A percentile compares a stretch with the other conserved stretches of the same genome.
Evolutionary conservation across 129 eudicot species (phyloP).

Genomic region (Oenanthe sinensis): DNA sequence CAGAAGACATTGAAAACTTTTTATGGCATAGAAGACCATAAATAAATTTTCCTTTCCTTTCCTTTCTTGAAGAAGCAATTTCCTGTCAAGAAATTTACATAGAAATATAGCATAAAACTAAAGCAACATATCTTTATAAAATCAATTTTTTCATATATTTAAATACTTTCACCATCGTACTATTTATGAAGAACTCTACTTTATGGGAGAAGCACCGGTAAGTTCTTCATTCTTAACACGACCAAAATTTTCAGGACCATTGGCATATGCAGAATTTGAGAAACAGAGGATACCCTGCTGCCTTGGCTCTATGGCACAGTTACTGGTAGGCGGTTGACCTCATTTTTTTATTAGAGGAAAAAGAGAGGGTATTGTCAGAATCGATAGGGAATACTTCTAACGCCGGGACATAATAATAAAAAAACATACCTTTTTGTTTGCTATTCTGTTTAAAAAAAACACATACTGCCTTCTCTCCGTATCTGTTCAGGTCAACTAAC

Average conservation of each 20-base stretch:
- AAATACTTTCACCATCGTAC: slow-evolving; percentile 17
- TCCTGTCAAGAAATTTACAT: too few species aligned
- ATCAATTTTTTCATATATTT: neutral
- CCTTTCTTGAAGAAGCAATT: neutral
- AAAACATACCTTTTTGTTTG: too few species aligned
- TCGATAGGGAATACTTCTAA: neutral
- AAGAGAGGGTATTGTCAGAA: neutral
- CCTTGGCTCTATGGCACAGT: slow-evolving; percentile 52
- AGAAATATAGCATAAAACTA: too few species aligned
- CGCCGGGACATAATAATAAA: too few species aligned
- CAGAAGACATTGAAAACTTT: neutral
- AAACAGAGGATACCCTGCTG: slow-evolving; percentile 70
- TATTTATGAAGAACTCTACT: slow-evolving; percentile 22
- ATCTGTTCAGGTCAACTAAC: slow-evolving; percentile 28
- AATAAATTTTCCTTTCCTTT: too few species aligned
- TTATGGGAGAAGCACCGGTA: slow-evolving; percentile 27
- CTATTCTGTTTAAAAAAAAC: too few species aligned
- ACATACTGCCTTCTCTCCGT: slow-evolving; percentile 62
- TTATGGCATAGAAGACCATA: too few species aligned
- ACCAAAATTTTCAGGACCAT: slow-evolving; percentile 1
- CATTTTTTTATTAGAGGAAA: slow-evolving; percentile 44
- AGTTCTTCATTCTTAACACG: slow-evolving; percentile 29
- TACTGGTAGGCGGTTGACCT: slow-evolving; percentile 65
- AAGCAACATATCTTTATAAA: neutral
- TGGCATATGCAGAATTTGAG: slow-evolving; percentile 30